Conservation (phyloP, 2,329 filamentous ascomycete species). For the Geosmithia flava region DNA sequence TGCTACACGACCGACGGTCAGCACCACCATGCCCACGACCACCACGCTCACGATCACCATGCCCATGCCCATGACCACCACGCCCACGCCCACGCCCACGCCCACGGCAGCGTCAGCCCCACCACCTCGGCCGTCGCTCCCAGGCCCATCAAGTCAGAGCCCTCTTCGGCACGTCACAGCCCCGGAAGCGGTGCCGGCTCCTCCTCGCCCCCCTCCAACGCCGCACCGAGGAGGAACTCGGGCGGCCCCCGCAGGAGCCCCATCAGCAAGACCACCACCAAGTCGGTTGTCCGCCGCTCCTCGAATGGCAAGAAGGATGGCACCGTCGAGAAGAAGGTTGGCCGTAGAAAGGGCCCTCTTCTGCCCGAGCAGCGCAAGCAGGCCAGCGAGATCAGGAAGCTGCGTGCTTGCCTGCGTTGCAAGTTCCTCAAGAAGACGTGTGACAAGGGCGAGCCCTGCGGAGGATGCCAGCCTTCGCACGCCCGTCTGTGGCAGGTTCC, state of each 20-base stretch:
- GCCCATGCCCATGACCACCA: constrained; percentile 46
- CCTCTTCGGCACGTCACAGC: constrained; percentile 42
- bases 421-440: constrained; percentile 99
- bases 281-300: constrained; percentile 62
- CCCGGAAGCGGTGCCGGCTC: constrained; percentile 49
- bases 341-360: constrained; percentile 78
- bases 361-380: constrained; percentile 91
- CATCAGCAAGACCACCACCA: constrained; percentile 63
- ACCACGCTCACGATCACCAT: constrained; percentile 43
- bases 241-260: constrained; percentile 64
- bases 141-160: constrained; percentile 33
- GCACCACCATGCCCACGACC: constrained; percentile 21
- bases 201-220: constrained; percentile 48
- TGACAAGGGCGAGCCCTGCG: constrained; percentile 93
- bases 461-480: constrained; percentile 89
- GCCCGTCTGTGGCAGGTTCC: constrained; percentile 94
- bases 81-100: constrained; percentile 43
- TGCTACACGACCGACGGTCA: constrained; percentile 46
- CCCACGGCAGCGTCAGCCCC: constrained; percentile 12
- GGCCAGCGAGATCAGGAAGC: constrained; percentile 90
- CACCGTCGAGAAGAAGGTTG: constrained; percentile 78
- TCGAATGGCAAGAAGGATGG: constrained; percentile 69
- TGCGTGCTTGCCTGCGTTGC: constrained; percentile 86
- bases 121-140: constrained; percentile 26
- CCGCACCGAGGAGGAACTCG: constrained; percentile 51